phyloP scores from a whole-genome alignment of 2,329 filamentous ascomycete genomes.

The Neonectria neomacrospora region DNA sequence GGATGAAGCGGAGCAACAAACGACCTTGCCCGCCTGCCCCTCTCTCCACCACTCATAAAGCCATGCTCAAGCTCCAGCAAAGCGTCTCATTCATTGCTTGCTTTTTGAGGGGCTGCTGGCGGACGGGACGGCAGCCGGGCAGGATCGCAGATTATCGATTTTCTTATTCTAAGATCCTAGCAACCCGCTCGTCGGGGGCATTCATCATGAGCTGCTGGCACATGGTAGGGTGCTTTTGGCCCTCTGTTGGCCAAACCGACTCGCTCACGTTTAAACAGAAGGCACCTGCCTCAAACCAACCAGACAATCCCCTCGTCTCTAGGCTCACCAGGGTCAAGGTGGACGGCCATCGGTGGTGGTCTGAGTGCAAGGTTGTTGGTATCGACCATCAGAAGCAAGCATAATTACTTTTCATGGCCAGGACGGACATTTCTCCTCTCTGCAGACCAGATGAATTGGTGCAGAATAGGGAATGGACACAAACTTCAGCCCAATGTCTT shows the following conservation, averaged over 20 bases:
- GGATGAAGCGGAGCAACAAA: constrained; percentile 14
- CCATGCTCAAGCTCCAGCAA: constrained; percentile 3
- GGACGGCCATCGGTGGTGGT: constrained; percentile 2
- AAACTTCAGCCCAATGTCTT: constrained; percentile 8
- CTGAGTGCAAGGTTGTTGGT: constrained; percentile 1
- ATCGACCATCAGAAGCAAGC: constrained; percentile 9
- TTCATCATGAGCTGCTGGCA: neutral
- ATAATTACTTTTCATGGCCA: neutral
- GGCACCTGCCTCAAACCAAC: neutral
- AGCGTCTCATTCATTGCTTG: constrained; percentile 8
- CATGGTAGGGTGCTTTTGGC: neutral
- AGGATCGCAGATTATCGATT: neutral
- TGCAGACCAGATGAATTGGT: neutral
- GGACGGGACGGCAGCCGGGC: neutral
- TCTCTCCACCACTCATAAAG: constrained; percentile 12
- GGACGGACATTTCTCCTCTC: neutral
- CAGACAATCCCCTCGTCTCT: constrained; percentile 16
- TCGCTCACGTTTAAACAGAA: neutral
- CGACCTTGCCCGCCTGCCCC: constrained; percentile 6
- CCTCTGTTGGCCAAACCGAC: constrained; percentile 13
- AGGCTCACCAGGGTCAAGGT: constrained; percentile 9
- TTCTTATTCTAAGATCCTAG: neutral
- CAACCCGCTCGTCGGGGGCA: neutral
- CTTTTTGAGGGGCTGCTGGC: constrained; percentile 7
- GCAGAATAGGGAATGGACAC: neutral